Evolutionary conservation across 2,329 filamentous ascomycete species (phyloP).

Genomic region (Penicillium decumbens): DNA sequence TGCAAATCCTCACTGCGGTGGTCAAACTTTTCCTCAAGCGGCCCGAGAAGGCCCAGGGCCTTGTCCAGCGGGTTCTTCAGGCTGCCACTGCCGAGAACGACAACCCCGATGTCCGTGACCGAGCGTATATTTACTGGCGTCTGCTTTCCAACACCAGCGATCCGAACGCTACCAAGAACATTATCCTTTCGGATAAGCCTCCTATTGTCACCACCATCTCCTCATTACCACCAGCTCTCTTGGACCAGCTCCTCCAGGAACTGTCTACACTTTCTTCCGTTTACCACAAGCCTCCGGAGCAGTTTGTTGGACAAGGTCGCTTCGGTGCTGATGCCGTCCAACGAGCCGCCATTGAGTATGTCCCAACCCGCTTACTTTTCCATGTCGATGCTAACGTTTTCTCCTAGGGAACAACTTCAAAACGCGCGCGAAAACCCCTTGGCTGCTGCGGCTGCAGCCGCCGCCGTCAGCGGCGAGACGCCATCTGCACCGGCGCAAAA

Average conservation of each 20-base stretch:
- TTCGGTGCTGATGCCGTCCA: constrained; percentile 94
- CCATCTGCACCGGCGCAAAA: constrained; percentile 53
- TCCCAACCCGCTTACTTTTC: constrained; percentile 6
- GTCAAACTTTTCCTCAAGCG: constrained; percentile 98
- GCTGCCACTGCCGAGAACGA: constrained; percentile 90
- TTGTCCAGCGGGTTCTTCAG: constrained; percentile 93
- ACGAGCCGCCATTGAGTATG: constrained; percentile 80
- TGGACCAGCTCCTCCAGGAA: constrained; percentile 86
- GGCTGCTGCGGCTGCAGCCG: constrained; percentile 74
- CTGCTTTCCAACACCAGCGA: constrained; percentile 76
- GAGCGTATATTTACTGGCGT: constrained; percentile 98
- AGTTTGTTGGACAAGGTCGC: constrained; percentile 93
- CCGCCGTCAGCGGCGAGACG: constrained; percentile 55
- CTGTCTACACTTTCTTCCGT: constrained; percentile 93
- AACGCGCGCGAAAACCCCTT: constrained; percentile 92
- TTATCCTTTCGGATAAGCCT: constrained; percentile 90
- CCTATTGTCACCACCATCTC: constrained; percentile 92
- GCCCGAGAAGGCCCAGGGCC: constrained; percentile 79
- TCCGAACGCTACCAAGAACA: constrained; percentile 82
- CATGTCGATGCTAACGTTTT: constrained; percentile 19
- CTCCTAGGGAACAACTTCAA: constrained; percentile 70
- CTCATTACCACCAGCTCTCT: constrained; percentile 72
- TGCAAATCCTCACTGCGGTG: constrained; percentile 94
- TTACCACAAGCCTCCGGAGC: constrained; percentile 96
- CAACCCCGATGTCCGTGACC: constrained; percentile 93